Base-by-base conservation (phyloP, 345 rosid genomes). In the Excoecaria cochinchinensis region DNA sequence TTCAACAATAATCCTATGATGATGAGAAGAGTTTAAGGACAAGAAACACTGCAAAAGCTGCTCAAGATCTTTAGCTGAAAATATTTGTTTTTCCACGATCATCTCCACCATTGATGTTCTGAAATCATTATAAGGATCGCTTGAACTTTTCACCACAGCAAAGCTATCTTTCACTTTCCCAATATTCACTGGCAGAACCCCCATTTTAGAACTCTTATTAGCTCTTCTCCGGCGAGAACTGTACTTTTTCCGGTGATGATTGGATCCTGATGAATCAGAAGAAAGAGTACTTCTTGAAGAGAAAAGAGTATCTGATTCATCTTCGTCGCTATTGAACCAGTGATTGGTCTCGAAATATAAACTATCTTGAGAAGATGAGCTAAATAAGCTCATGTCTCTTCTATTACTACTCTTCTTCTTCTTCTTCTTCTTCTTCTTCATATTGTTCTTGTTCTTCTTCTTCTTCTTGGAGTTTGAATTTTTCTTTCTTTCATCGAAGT, bases 51-150 rank as follows among this genome's bases (percentile, higher is more conserved):
- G 48, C 24, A 17, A 31, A 12, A 91, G 90, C 71, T 89, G 85
- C 62, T 91, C 92, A 72, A 91, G 82, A 60, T 91, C 97, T 56
- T 85, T 80, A 8, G 78, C 89, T 66, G 86, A 81, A 39, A 80
- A 86, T 82, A 91, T 87, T 74, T 87, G 81, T 68, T 90, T 91
- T 84, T 91, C 94, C 6, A 88, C 60, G 6, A 91, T 87, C 97
- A 91, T 91, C 81, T 91, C 94, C 85, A 88, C 74, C 94, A 89
- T 91, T 70, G 97, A 91, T 67, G 81, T 86, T 56, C 87, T 84
- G 36, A 91, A 91, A 63, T 89, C 93, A 82, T 82, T 89, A 55
- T 77, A 86, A 0, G 97, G 93, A 57, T 91, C 92, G 22, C 68
- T 77, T 5, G 80, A 77, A n/a, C 76, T 71, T 71, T 77, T 77